phyloP scores from a whole-genome alignment of 148 eudicot species.

The Rheum nobile region DNA sequence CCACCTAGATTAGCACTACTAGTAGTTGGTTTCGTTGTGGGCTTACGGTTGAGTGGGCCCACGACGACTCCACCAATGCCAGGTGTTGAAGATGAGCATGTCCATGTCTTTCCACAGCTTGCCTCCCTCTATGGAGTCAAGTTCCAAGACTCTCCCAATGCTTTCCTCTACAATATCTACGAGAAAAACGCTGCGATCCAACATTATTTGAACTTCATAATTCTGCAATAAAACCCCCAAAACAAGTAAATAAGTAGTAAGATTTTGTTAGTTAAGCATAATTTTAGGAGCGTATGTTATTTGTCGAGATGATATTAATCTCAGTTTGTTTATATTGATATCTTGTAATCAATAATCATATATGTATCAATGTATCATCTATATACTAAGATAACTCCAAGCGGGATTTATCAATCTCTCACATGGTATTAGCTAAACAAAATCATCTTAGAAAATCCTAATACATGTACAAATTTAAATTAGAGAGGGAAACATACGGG shows the following conservation, averaged over 20 bases:
- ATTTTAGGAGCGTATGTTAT: no score
- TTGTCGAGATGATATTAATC: no score
- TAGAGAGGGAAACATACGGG: constrained; percentile 22
- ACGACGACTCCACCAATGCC: constrained; percentile 99
- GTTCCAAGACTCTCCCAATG: constrained; percentile 52
- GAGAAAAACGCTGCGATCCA: constrained; percentile 49
- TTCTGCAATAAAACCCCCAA: constrained; percentile 30
- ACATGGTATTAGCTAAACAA: no score
- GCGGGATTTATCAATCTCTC: no score
- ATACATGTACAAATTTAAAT: neutral
- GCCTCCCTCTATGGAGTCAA: constrained; percentile 61
- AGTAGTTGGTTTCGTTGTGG: neutral
- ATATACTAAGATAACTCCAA: no score
- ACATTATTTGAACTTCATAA: constrained; percentile 50
- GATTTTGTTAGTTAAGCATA: no score
- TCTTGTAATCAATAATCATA: no score
- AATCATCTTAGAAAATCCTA: no score
- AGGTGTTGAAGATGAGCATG: constrained; percentile 79
- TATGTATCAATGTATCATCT: no score
- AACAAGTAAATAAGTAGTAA: no score
- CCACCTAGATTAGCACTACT: neutral
- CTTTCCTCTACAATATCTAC: constrained; percentile 60
- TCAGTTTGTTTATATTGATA: no score
- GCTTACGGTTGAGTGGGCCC: constrained; percentile 79
- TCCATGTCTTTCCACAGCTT: constrained; percentile 65